Evolutionary conservation across 306 rosid species (phyloP).

Genomic region (Pachyrhizus erosus): DNA sequence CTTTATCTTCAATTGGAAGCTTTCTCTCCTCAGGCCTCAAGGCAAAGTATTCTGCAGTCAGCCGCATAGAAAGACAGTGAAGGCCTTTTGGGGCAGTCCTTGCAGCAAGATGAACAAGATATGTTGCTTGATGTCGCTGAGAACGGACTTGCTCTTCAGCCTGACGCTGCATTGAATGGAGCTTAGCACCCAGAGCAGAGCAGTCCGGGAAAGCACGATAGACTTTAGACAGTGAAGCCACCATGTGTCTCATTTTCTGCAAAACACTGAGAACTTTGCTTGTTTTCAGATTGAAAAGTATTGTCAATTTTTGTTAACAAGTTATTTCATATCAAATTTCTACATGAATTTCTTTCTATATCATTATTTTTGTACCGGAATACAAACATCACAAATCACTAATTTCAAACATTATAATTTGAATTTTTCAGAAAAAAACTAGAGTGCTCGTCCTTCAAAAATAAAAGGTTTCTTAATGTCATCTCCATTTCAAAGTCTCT

Average conservation of each 20-base stretch:
- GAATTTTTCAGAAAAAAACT: not conserved
- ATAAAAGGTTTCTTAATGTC: conserved; percentile 27
- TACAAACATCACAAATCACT: not conserved
- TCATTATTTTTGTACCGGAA: conserved; percentile 11
- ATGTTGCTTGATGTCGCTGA: conserved; percentile 40
- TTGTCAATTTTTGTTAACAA: not conserved
- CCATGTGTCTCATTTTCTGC: conserved; percentile 48
- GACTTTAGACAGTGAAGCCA: conserved; percentile 34
- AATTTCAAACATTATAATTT: conserved; percentile 15
- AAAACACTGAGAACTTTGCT: conserved; percentile 39
- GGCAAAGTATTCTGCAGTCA: conserved; percentile 45
- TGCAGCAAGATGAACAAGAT: conserved; percentile 45
- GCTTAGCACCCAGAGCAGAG: conserved; percentile 41
- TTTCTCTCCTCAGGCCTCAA: conserved; percentile 42
- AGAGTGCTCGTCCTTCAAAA: not conserved
- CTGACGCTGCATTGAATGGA: conserved; percentile 36
- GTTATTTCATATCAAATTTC: conserved; percentile 17
- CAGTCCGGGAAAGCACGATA: conserved; percentile 41
- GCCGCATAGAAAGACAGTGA: conserved; percentile 47
- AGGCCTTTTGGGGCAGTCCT: conserved; percentile 42
- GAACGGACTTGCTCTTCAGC: conserved; percentile 43
- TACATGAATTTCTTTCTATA: not conserved
- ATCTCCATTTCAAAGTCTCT: conserved; percentile 15
- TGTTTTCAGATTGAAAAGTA: conserved; percentile 41
- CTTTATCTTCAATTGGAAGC: conserved; percentile 41